These are phyloP conservation scores for Pseudogymnoascus sp. DNA, from an alignment of 2,329 filamentous ascomycete species.

Conservation along the genomic window DNA sequence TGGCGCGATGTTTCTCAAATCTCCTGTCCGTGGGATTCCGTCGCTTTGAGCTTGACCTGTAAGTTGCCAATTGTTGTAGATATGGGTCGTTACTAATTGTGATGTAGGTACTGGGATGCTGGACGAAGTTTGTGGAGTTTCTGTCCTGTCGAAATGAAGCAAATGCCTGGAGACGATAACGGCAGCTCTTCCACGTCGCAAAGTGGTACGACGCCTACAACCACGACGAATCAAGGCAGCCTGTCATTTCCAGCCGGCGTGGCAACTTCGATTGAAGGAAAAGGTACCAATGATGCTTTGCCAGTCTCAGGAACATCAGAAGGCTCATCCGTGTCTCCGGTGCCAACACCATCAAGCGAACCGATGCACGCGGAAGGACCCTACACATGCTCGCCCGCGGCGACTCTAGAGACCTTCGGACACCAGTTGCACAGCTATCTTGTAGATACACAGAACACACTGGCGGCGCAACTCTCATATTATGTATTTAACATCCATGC, in stretches of 20 bases:
- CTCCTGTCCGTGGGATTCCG: constrained; percentile 51
- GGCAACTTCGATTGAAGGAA: not conserved
- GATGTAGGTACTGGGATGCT: constrained; percentile 47
- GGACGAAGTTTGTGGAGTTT: constrained; percentile 46
- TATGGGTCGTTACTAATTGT: not conserved
- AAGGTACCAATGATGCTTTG: not conserved
- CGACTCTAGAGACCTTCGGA: constrained; percentile 42
- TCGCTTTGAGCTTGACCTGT: constrained; percentile 47
- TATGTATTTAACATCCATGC: constrained; percentile 52
- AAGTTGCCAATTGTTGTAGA: not conserved
- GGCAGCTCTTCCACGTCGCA: not conserved
- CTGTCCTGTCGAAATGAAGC: constrained; percentile 46
- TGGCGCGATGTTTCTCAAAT: constrained; percentile 47
- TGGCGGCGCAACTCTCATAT: constrained; percentile 44
- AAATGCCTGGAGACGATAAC: not conserved
- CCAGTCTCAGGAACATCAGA: not conserved
- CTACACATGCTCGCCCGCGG: constrained; percentile 44
- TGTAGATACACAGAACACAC: constrained; percentile 40
- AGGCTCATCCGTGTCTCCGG: not conserved
- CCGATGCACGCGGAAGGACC: constrained; percentile 40
- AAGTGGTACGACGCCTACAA: not conserved
- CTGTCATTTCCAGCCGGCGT: not conserved
- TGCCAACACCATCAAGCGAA: constrained; percentile 9
- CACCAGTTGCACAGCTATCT: constrained; percentile 45
- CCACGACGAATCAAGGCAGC: constrained; percentile 3